These are phyloP conservation scores for Nematocida ausubeli DNA, from an alignment of 371 early-diverging fungal genomes.

Conservation along the genomic window DNA sequence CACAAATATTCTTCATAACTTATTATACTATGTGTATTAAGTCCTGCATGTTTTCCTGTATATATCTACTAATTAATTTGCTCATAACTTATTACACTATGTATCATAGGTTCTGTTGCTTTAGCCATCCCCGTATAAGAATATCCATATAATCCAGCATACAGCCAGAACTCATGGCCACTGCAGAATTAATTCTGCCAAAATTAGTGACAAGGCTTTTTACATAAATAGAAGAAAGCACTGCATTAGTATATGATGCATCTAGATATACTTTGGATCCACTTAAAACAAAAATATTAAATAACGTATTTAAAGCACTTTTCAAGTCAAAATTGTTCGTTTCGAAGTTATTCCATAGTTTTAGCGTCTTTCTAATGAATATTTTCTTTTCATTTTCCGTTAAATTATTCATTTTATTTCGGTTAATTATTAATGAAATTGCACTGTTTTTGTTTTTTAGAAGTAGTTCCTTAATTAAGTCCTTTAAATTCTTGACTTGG, in stretches of 20 bases:
- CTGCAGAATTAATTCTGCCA: too few relatives aligned
- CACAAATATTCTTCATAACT: too few relatives aligned
- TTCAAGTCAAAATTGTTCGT: too few relatives aligned
- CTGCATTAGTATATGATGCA: constrained; percentile 38
- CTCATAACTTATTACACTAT: too few relatives aligned
- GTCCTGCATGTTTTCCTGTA: too few relatives aligned
- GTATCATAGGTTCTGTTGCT: too few relatives aligned
- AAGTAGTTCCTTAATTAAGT: constrained; percentile 17
- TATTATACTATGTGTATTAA: too few relatives aligned
- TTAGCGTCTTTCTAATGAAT: constrained; percentile 1
- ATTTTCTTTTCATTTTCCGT: constrained; percentile 7
- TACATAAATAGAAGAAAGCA: constrained; percentile 24
- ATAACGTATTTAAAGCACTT: background rate
- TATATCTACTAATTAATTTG: too few relatives aligned
- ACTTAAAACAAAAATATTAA: background rate
- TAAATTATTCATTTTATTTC: constrained; percentile 6
- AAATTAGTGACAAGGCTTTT: too few relatives aligned
- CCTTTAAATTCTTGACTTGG: constrained; percentile 26
- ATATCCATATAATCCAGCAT: too few relatives aligned
- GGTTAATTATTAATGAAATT: constrained; percentile 25
- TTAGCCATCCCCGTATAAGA: too few relatives aligned
- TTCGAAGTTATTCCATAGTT: background rate
- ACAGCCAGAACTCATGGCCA: too few relatives aligned
- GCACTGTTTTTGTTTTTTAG: constrained; percentile 1
- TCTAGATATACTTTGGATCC: constrained; percentile 43